Conservation (phyloP, 2,329 filamentous ascomycete species). For the Harringtonia lauricola region DNA sequence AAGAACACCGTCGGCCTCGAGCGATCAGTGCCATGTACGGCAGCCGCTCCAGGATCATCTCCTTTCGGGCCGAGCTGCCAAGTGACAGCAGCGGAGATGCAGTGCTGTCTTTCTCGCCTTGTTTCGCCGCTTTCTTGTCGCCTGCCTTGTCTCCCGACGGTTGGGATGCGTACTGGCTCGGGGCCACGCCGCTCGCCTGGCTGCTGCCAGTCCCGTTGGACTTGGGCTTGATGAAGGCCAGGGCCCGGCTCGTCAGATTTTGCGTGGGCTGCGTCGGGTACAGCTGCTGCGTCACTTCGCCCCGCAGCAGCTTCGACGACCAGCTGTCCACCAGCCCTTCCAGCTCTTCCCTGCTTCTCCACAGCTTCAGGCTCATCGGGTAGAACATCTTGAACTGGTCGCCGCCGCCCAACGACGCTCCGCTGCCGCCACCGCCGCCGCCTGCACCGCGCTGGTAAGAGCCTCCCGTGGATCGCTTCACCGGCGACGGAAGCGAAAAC, state of each 20-base stretch:
- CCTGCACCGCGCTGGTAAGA: constrained; percentile 14
- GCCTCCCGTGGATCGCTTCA: constrained; percentile 57
- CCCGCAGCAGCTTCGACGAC: constrained; percentile 48
- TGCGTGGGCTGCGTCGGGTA: constrained; percentile 16
- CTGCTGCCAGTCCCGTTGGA: constrained; percentile 1
- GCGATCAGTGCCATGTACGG: constrained; percentile 71
- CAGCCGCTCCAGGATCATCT: constrained; percentile 73
- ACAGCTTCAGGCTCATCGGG: constrained; percentile 72
- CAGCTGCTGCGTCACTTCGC: constrained; percentile 39
- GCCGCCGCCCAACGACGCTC: constrained; percentile 30
- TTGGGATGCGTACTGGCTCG: neutral
- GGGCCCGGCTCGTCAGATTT: constrained; percentile 32
- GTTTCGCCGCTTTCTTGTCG: neutral
- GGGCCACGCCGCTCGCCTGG: neutral
- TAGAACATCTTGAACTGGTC: constrained; percentile 88
- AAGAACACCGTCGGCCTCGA: constrained; percentile 26
- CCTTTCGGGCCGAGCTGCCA: constrained; percentile 55
- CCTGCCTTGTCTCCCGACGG: neutral
- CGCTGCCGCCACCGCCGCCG: constrained; percentile 19
- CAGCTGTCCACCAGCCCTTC: constrained; percentile 62
- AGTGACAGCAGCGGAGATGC: constrained; percentile 36
- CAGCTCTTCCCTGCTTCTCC: constrained; percentile 74
- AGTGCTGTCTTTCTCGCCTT: neutral
- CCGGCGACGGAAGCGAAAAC: constrained; percentile 75
- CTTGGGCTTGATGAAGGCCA: constrained; percentile 35